phyloP scores from a whole-genome alignment of 2,329 filamentous ascomycete species.

The Hypocreales sp. region DNA sequence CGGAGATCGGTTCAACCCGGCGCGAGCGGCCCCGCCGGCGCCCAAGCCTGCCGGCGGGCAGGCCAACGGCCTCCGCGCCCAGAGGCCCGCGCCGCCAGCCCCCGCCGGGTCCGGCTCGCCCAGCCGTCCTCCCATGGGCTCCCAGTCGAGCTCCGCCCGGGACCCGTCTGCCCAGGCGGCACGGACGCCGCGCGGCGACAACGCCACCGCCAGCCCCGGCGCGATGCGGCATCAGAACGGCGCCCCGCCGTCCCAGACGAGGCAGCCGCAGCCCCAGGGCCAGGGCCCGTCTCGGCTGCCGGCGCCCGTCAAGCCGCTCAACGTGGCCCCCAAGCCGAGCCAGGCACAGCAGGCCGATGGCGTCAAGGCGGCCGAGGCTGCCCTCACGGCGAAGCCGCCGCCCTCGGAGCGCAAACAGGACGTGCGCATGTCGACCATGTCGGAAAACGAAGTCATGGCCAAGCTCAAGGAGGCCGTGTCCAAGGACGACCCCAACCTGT shows the following conservation, averaged over 20 bases:
- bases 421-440: conserved; percentile 97
- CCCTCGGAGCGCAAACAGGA: conserved; percentile 68
- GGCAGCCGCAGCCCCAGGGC: conserved; percentile 25
- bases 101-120: conserved; percentile 26
- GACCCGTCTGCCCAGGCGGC: conserved; percentile 25
- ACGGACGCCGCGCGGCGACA: conserved; percentile 30
- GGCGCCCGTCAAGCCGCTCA: conserved; percentile 61
- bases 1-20: conserved; percentile 69
- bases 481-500: conserved; percentile 84
- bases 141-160: conserved; percentile 34
- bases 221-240: conserved; percentile 43
- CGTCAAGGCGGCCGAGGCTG: conserved; percentile 79
- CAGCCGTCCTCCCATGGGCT: conserved; percentile 28
- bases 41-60: conserved; percentile 45
- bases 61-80: conserved; percentile 45
- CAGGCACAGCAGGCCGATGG: conserved; percentile 39
- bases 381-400: conserved; percentile 68
- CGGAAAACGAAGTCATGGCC: conserved; percentile 92
- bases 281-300: conserved; percentile 34
- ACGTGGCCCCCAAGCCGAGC: conserved; percentile 53
- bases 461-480: conserved; percentile 89
- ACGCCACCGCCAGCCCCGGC: conserved; percentile 28
- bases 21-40: conserved; percentile 67
- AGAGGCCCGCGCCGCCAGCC: conserved; percentile 69
- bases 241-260: conserved; percentile 34